phyloP scores from a whole-genome alignment of 441 rosid species.

The Gossypium schwendimanii region DNA sequence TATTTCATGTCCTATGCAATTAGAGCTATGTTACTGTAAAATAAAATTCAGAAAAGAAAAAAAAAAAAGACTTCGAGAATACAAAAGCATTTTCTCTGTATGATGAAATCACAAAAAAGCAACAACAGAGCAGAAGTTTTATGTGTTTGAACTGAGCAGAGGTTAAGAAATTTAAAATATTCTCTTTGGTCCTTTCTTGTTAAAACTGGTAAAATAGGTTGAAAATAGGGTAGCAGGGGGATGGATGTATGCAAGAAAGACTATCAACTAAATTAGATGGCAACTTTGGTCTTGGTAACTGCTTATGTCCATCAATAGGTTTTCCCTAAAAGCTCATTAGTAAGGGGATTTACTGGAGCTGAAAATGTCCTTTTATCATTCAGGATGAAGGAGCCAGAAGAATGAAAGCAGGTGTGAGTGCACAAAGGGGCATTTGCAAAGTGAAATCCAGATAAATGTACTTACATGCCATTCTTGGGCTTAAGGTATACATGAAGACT shows the following conservation, averaged over 20 bases:
- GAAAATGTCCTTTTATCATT: neutral
- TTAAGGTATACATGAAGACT: conserved; percentile 65
- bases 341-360: neutral
- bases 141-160: neutral
- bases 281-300: neutral
- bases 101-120: neutral
- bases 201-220: neutral
- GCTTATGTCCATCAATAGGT: neutral
- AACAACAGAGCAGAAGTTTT: neutral
- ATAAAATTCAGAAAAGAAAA: neutral
- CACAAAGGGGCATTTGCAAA: neutral
- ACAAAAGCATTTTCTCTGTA: neutral
- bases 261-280: neutral
- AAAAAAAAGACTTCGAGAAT: neutral
- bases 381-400: neutral
- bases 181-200: conserved; percentile 3
- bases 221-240: neutral
- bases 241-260: neutral
- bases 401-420: neutral
- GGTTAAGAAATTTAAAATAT: neutral
- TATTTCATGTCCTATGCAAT: neutral
- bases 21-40: neutral
- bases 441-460: conserved; percentile 4
- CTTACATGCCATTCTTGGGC: conserved; percentile 99
- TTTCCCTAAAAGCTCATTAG: neutral